Base-by-base conservation (phyloP, 2,329 filamentous ascomycete genomes). In the Verticillium dahliae region DNA sequence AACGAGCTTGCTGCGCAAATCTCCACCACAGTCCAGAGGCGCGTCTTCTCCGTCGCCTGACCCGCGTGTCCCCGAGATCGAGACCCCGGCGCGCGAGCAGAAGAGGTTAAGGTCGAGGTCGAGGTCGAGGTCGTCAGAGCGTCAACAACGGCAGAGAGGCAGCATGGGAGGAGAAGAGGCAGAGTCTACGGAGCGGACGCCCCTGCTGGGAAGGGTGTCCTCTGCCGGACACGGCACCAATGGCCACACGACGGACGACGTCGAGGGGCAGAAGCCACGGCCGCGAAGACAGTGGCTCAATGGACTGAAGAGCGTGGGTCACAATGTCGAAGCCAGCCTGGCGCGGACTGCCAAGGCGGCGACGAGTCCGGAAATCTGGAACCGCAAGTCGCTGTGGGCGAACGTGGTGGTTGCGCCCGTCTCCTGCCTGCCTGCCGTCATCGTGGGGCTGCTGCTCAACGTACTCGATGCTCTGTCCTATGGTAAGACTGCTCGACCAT, bases 401-500 rank as follows among this genome's bases (percentile, higher is more conserved):
- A 82, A 84, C 55, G 82, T 81, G 0, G 74, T 96, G 2, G 74
- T 92, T 11, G 81, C 86, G 45, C 91, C 92, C 1, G 77, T 85
- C 18, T 86, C 85, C 57, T 90, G 89, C 66, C 73, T 97, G 15
- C 95, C 95, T 1, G 90, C 94, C 3, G 94, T 98, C 1, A 84
- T 96, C 66, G 85, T 99, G 0, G 95, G 95, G 0, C 77, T 97
- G 33, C 80, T 99, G 1, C 84, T 99, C 18, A 99, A 99, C 68
- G 89, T 99, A 56, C 80, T 99, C 22, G 95, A 99, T 78, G 95
- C 93, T 6, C 78, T 99, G 50, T 98, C 94, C 2, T 99, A 99
- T 70, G 95, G 90, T 83, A 76, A 73, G 78, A 70, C 27, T 31
- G 27, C 54, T 22, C 14, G 15, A 58, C 13, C 13, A 56, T 6